Evolutionary conservation across 2,329 filamentous ascomycete species (phyloP).

Genomic region (Eutypella sp.): DNA sequence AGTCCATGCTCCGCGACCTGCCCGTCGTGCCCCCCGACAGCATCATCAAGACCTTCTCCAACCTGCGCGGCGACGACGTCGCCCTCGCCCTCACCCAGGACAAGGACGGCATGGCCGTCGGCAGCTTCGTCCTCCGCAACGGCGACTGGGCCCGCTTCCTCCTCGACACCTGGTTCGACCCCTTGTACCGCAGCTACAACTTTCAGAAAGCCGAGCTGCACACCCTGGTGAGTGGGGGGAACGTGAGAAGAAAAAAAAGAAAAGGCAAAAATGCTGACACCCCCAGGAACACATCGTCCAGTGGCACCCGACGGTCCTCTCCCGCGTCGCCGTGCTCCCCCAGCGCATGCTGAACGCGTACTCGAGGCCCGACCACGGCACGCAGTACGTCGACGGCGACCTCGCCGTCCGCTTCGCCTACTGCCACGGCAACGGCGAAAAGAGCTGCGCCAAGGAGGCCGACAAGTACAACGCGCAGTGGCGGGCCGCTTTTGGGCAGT

Average conservation of each 20-base stretch:
- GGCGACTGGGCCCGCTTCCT: conserved; percentile 93
- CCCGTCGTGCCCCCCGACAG: conserved; percentile 91
- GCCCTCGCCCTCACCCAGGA: conserved; percentile 85
- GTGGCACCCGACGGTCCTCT: conserved; percentile 95
- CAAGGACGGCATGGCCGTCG: conserved; percentile 67
- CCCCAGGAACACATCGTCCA: conserved; percentile 77
- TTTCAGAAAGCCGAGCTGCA: conserved; percentile 94
- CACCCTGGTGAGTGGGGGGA: conserved; percentile 63
- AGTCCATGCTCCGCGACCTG: conserved; percentile 76
- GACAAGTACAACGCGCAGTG: conserved; percentile 44
- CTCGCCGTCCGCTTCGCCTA: conserved; percentile 74
- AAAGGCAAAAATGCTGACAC: neutral
- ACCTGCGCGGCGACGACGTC: conserved; percentile 72
- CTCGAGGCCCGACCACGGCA: conserved; percentile 49
- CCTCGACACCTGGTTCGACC: conserved; percentile 93
- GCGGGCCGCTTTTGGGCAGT: conserved; percentile 26
- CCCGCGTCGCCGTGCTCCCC: conserved; percentile 83
- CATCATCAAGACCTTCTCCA: conserved; percentile 89
- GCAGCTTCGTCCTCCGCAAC: conserved; percentile 74
- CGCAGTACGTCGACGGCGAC: conserved; percentile 75
- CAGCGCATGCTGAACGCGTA: conserved; percentile 83
- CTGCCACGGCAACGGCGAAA: conserved; percentile 52
- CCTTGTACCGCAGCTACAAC: conserved; percentile 88
- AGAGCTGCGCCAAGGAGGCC: conserved; percentile 70
- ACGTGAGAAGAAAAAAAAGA: neutral